These are phyloP conservation scores for Rhizopus stolonifer DNA, from an alignment of 371 early-diverging fungal genomes.

Conservation along the genomic window DNA sequence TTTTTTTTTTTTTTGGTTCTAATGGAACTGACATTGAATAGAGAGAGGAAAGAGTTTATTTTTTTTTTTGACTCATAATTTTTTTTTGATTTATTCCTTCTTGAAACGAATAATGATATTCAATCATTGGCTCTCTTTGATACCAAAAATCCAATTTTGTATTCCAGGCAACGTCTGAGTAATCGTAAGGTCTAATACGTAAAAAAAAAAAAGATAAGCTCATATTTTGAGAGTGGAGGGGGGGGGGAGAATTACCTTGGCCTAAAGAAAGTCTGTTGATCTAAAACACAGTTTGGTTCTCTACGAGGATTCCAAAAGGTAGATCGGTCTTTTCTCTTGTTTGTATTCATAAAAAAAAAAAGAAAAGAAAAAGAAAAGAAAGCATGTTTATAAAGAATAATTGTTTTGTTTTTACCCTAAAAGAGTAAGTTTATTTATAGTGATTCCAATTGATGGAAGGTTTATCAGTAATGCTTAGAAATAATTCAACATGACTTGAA, in stretches of 20 bases:
- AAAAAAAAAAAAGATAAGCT: background rate
- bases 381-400: no score
- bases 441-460: slow-evolving; percentile 30
- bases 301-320: slow-evolving; percentile 24
- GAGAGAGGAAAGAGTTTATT: no score
- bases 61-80: slow-evolving; percentile 4
- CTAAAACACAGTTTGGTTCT: background rate
- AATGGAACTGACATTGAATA: background rate
- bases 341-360: no score
- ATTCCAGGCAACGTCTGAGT: slow-evolving; percentile 21
- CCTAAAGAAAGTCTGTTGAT: slow-evolving; percentile 11
- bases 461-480: slow-evolving; percentile 26
- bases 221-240: background rate
- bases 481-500: slow-evolving; percentile 29
- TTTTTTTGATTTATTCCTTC: background rate
- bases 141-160: slow-evolving; percentile 17
- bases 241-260: slow-evolving; percentile 23
- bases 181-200: slow-evolving; percentile 8
- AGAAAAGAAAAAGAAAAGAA: no score
- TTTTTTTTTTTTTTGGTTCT: no score
- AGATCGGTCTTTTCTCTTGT: background rate
- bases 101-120: background rate
- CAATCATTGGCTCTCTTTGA: slow-evolving; percentile 20
- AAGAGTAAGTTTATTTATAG: slow-evolving; percentile 2
- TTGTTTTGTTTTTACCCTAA: no score